Base-by-base conservation (phyloP, 257 asterid species). In the Nicotiana tomentosiformis region DNA sequence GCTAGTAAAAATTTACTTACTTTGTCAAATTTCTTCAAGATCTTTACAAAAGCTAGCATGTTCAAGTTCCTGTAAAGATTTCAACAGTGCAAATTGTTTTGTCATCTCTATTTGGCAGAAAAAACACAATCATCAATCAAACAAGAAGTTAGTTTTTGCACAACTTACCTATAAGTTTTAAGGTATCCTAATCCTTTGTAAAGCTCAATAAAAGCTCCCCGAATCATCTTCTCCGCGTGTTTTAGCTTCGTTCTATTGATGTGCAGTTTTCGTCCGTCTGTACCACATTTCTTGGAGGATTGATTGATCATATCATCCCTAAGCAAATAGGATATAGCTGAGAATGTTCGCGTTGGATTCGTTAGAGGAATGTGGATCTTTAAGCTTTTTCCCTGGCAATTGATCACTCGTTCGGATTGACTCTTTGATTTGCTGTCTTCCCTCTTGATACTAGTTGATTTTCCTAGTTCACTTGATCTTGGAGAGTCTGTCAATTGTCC, bases 181-280 rank as follows among this genome's bases (percentile, higher is more conserved):
- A 95, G 97, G 87, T 91, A 93, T 51, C 91, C 94, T 88, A 95
- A 81, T 83, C 99, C 99, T 84, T 89, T 95, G 85, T 94, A 95
- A 66, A 95, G 95, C 88, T 95, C 99, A 79, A 95, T 58, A 68
- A 93, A 92, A 9, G 98, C 99, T 56, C 97, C 96, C 29, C 87
- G 88, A 23, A 95, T 95, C 98, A 95, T 95, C 86, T 95, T 94
- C 86, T 95, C 98, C 18, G 99, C 97, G 83, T 91, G 94, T n/a
- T 87, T 97, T 30, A 95, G 81, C 86, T 90, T 95, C 46, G 85
- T 89, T 86, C 86, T 92, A 86, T 91, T 93, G 61, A 93, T 87
- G 62, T 90, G 97, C 77, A 95, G 32, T 55, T 88, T 89, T 32
- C 83, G 86, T 30, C 85, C 91, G 1, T 89, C 92, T 6, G 82